Conservation (phyloP, 306 rosid genomes). For the Glycyrrhiza uralensis region DNA sequence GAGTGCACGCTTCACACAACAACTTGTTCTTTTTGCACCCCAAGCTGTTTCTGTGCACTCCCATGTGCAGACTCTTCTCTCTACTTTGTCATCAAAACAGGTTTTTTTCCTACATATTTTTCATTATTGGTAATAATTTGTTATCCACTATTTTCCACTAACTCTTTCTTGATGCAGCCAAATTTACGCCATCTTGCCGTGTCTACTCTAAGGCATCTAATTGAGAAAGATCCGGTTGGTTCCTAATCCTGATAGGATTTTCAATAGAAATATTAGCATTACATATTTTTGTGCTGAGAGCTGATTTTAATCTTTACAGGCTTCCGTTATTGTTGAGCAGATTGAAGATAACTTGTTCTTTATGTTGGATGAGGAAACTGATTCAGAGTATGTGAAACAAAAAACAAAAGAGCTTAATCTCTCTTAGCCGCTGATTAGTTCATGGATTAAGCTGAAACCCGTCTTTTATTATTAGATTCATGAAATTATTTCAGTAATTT, state of each 20-base stretch:
- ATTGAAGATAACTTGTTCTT: constrained; percentile 85
- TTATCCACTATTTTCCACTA: not conserved
- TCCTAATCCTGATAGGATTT: constrained; percentile 9
- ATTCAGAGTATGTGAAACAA: constrained; percentile 67
- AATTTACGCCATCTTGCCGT: constrained; percentile 90
- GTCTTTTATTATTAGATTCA: not conserved
- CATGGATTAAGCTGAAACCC: constrained; percentile 1
- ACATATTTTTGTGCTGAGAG: constrained; percentile 24
- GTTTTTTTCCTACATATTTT: constrained; percentile 35
- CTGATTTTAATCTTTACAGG: constrained; percentile 53
- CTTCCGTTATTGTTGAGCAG: constrained; percentile 72
- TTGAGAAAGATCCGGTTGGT: constrained; percentile 92
- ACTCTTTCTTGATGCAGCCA: constrained; percentile 55
- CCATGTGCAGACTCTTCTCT: constrained; percentile 51
- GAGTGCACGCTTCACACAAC: constrained; percentile 96
- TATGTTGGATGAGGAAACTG: constrained; percentile 99
- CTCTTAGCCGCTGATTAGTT: constrained; percentile 1
- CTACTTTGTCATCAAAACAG: constrained; percentile 61
- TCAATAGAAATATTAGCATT: constrained; percentile 5
- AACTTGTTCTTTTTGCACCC: constrained; percentile 96
- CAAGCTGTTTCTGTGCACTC: constrained; percentile 95
- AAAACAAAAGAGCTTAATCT: not conserved
- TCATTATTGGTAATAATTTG: not conserved
- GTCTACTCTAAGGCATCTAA: constrained; percentile 88
- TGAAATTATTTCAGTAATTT: not conserved